Evolutionary conservation across 108 stramenopile genomes (phyloP), one percentile per base, ranked within the genome.

Genomic region (Cyclotella kingstonii): DNA sequence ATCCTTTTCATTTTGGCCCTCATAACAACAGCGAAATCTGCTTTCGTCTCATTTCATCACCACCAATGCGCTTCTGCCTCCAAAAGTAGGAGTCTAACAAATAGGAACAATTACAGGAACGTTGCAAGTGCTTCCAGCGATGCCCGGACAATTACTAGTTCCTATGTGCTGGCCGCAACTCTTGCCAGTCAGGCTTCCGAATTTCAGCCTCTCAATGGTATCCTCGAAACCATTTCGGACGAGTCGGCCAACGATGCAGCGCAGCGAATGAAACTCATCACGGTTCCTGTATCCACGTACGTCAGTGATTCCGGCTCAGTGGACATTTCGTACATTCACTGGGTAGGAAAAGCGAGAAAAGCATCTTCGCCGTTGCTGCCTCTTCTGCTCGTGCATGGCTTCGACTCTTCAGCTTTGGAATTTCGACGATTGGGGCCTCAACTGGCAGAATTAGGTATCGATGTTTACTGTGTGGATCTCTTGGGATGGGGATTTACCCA

Each of bases 401-500:
- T 98, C 60, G 97, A 98, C 77, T 92, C 90, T 9, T 89, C 86
- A 4, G 68, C 83, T 27, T 58, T 96, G 36, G 97, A 98, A 78
- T 92, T 71, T 49, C 83, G 89, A 15, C 74, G 89, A 9, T 73
- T 98, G 42, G 82, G 89, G 7, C 81, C 90, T 7, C 44, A 59
- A 34, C 70, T 97, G 12, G 84, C 89, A n/a, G 63, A 81, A 0
- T 50, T 57, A 25, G 84, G 83, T 12, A 64, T 91, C 17, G 90
- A 95, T 60, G 82, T 84, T 0, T 95, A 95, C 63, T 86, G 90
- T 14, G 89, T 96, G n/a, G 95, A 96, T 52, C 63, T 97, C 5
- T 56, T 95, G 39, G 97, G 97, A 15, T 97, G 97, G 97, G 97
- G 97, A 44, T 97, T 86, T 62, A 87, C 91, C 18, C 83, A 97